Conservation (phyloP, 1,284 basidiomycete genomes). For the Crepidotus sp. region DNA sequence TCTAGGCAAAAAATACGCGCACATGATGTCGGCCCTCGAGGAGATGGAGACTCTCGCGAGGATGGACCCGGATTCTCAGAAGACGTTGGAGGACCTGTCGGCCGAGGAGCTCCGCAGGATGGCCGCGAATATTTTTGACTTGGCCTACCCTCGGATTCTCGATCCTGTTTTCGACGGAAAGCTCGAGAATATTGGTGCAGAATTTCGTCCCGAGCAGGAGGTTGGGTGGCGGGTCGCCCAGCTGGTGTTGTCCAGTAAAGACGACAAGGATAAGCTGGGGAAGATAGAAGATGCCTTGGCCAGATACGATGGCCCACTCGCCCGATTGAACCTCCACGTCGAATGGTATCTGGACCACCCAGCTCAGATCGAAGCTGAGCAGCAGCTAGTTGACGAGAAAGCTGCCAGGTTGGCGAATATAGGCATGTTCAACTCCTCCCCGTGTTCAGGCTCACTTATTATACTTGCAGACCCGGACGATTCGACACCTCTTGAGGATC, state of each 20-base stretch:
- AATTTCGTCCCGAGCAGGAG: slow-evolving; percentile 2
- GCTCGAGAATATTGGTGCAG: slow-evolving; percentile 2
- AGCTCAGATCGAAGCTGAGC: not conserved
- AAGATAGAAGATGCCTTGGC: slow-evolving; percentile 13
- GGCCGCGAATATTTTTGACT: not conserved
- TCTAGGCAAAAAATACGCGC: not conserved
- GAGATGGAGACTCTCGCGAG: not conserved
- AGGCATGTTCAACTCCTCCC: not conserved
- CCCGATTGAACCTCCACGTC: slow-evolving; percentile 9
- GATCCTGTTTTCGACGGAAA: slow-evolving; percentile 3
- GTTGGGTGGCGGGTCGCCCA: slow-evolving; percentile 12
- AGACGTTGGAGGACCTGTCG: not conserved
- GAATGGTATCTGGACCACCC: slow-evolving; percentile 15
- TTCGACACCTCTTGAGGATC: not conserved
- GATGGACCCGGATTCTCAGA: slow-evolving; percentile 4
- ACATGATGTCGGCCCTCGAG: slow-evolving; percentile 6
- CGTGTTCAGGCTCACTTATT: not conserved
- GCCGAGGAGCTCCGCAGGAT: not conserved
- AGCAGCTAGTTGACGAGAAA: not conserved
- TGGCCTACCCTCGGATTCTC: not conserved
- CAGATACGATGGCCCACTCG: slow-evolving; percentile 16
- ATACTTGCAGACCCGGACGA: not conserved
- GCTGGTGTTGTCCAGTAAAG: slow-evolving; percentile 7
- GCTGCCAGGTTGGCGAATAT: not conserved
- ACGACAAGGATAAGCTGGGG: slow-evolving; percentile 7